Base-by-base conservation (phyloP, 331 rosid genomes). In the Malus hybrid region DNA sequence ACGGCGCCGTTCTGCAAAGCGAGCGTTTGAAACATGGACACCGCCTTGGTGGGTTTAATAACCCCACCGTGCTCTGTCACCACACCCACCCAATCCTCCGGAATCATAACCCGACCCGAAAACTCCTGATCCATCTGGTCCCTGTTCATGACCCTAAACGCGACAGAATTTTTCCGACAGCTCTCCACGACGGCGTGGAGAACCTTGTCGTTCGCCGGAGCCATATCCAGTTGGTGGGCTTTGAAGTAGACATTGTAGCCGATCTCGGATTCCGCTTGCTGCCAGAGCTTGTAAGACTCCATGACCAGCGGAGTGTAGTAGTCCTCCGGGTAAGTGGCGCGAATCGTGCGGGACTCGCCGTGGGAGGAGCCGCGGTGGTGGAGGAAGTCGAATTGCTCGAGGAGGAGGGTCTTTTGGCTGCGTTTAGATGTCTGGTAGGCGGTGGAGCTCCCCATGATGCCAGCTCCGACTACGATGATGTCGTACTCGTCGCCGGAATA, bases 291-390 rank as follows among this genome's bases (percentile, higher is more conserved):
- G 89, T 86, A 89, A 19, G 99, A 90, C n/a, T 90, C 87, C 19
- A 86, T 79, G 9, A 89, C 99, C 16, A 94, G 5, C 10, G 82
- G 54, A 32, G 65, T 70, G 83, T 92, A 94, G 72, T 92, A 66
- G 52, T 79, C 76, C n/a, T 90, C 96, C 0, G 81, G 73, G 62
- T 94, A 92, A 66, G 95, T 87, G 28, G 86, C 86, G 10, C 99
- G 93, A 57, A 94, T 92, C 50, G 99, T 90, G 59, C 99, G 97
- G 22, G 99, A 90, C 81, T 94, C 99, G 7, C 99, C 99, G 67
- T 94, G 99, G 44, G 99, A 94, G 29, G 99, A 94, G 52, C 97
- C 99, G 4, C 96, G 88, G 76, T 88, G 99, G 91, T 94, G 99
- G 81, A 92, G 88, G 85, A 94, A 92, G 73, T 94, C 99, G 77